These are phyloP conservation scores for Melastoma candidum DNA, from an alignment of 441 rosid species.

Conservation along the genomic window DNA sequence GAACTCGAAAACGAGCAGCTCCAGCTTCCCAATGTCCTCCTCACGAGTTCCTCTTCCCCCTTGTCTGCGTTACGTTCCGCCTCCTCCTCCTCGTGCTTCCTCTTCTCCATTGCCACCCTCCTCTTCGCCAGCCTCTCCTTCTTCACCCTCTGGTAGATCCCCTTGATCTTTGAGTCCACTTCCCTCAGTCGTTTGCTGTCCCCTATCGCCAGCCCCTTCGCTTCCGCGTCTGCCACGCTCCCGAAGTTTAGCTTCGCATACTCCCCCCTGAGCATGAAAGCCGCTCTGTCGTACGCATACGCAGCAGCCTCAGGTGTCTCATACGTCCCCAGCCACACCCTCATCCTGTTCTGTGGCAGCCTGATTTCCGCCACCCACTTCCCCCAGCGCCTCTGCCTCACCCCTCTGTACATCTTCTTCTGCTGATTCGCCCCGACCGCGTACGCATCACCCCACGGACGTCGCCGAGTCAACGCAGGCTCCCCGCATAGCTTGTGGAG, in stretches of 20 bases:
- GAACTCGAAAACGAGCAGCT: not conserved
- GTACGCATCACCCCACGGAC: constrained; percentile 1
- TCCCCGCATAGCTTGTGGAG: constrained; percentile 42
- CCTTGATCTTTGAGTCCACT: constrained; percentile 14
- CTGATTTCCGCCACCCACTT: constrained; percentile 86
- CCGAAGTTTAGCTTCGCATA: constrained; percentile 3
- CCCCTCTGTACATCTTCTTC: constrained; percentile 80
- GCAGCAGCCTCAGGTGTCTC: constrained; percentile 65
- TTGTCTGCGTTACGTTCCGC: constrained; percentile 2
- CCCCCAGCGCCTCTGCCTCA: constrained; percentile 80
- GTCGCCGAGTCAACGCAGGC: constrained; percentile 18
- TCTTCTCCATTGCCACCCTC: constrained; percentile 1
- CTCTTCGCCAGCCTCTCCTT: constrained; percentile 4
- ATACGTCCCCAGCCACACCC: constrained; percentile 72
- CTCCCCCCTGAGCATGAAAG: constrained; percentile 56
- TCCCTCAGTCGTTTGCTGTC: constrained; percentile 29
- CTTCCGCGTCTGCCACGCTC: constrained; percentile 7
- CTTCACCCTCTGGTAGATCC: constrained; percentile 13
- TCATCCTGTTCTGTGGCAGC: constrained; percentile 64
- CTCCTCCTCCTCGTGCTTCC: constrained; percentile 9
- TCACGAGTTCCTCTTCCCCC: not conserved
- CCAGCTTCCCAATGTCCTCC: constrained; percentile 1
- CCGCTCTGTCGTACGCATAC: constrained; percentile 91
- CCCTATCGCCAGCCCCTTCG: constrained; percentile 40
- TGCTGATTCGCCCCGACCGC: too few species aligned